Evolutionary conservation across 1,284 basidiomycete species (phyloP).

Genomic region (Irpex sp.): DNA sequence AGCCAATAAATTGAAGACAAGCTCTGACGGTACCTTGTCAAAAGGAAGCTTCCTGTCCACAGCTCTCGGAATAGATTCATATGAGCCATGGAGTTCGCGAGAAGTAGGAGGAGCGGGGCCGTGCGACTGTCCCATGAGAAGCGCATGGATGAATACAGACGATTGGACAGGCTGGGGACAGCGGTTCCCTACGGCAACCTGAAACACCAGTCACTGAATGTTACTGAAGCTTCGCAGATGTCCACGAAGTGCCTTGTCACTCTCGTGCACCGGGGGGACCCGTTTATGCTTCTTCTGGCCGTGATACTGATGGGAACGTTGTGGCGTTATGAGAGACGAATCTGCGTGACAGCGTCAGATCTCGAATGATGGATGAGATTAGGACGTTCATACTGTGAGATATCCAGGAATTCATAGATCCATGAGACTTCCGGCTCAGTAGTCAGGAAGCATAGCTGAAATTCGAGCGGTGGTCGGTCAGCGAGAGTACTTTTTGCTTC

Average conservation of each 20-base stretch:
- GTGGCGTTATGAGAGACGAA: conserved; percentile 1
- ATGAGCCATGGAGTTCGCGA: not conserved
- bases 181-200: conserved; percentile 4
- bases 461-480: not conserved
- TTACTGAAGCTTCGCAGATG: conserved; percentile 11
- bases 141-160: not conserved
- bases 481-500: too few species aligned
- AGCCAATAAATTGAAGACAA: not conserved
- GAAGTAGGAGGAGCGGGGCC: not conserved
- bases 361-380: not conserved
- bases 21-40: conserved; percentile 2
- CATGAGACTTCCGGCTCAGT: not conserved
- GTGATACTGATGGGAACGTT: conserved; percentile 9
- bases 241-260: conserved; percentile 9
- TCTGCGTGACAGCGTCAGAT: not conserved
- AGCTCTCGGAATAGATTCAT: not conserved
- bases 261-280: conserved; percentile 2
- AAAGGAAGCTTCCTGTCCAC: not conserved
- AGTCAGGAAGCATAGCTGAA: not conserved
- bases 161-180: conserved; percentile 1
- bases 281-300: conserved; percentile 1
- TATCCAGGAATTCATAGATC: not conserved
- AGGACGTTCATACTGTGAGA: not conserved
- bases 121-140: not conserved
- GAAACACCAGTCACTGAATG: conserved; percentile 10